These are phyloP conservation scores for Coemansia sp. DNA, from an alignment of 192 early-diverging fungal genomes.

Conservation along the genomic window DNA sequence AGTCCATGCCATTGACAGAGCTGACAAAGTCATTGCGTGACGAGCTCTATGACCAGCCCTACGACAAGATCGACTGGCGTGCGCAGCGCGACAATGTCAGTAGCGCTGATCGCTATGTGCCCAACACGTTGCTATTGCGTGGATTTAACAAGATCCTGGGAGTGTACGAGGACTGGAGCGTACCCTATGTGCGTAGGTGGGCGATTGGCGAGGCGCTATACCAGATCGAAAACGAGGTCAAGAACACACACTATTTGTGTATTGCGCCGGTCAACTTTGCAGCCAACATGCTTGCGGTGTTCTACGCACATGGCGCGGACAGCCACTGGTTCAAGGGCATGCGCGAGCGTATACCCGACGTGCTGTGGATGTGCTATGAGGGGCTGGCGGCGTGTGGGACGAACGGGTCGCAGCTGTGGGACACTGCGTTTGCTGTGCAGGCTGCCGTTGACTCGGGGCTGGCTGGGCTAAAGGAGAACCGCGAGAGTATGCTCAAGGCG, in stretches of 20 bases:
- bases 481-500: constrained; percentile 62
- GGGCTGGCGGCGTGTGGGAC: constrained; percentile 97
- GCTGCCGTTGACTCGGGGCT: constrained; percentile 79
- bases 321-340: constrained; percentile 77
- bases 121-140: constrained; percentile 76
- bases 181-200: constrained; percentile 56
- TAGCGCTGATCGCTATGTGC: constrained; percentile 79
- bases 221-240: constrained; percentile 86
- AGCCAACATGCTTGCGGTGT: constrained; percentile 88
- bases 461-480: constrained; percentile 68
- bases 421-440: constrained; percentile 85
- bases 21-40: constrained; percentile 78
- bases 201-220: constrained; percentile 75
- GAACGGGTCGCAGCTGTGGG: constrained; percentile 97
- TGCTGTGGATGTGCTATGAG: constrained; percentile 87
- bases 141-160: constrained; percentile 68
- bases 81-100: constrained; percentile 79
- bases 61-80: constrained; percentile 82
- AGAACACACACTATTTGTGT: constrained; percentile 85
- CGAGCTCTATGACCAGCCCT: constrained; percentile 88
- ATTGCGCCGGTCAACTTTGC: constrained; percentile 95
- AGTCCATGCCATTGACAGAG: constrained; percentile 59
- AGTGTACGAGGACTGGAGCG: constrained; percentile 72
- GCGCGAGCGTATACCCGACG: constrained; percentile 71
- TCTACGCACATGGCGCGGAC: constrained; percentile 82